A percentile compares a stretch with the other conserved stretches of the same genome.
These are phyloP conservation scores for Lentinula guzmanii DNA, from an alignment of 768 basidiomycete genomes.

Conservation along the genomic window DNA sequence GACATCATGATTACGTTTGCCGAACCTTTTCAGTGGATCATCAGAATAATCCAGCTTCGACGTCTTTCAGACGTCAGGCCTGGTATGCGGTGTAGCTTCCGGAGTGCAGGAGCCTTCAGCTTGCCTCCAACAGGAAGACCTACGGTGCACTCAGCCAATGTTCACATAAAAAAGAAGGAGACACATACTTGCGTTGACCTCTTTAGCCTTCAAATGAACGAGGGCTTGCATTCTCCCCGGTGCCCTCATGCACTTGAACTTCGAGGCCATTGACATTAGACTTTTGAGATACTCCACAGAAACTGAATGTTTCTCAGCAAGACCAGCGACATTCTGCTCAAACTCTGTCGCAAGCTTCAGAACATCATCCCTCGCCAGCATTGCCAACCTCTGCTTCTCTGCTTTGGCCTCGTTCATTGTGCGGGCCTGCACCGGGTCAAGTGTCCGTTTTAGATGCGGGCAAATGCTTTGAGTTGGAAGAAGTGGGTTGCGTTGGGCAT, in stretches of 20 bases:
- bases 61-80: too few species aligned
- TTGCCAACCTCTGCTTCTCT: not conserved
- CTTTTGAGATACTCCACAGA: not conserved
- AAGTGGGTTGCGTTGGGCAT: not conserved
- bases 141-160: not conserved
- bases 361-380: not conserved
- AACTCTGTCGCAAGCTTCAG: not conserved
- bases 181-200: not conserved
- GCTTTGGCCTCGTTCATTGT: not conserved
- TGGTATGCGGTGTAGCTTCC: too few species aligned
- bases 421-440: not conserved
- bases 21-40: too few species aligned
- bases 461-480: not conserved
- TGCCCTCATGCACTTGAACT: not conserved
- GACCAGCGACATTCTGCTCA: not conserved
- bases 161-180: not conserved
- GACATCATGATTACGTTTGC: too few species aligned
- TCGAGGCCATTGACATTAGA: not conserved
- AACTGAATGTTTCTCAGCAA: not conserved
- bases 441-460: not conserved
- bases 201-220: not conserved
- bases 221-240: not conserved
- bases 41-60: too few species aligned
- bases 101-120: not conserved
- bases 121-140: not conserved